Conservation (phyloP, 2,329 filamentous ascomycete species). For the Davidsoniella virescens region DNA sequence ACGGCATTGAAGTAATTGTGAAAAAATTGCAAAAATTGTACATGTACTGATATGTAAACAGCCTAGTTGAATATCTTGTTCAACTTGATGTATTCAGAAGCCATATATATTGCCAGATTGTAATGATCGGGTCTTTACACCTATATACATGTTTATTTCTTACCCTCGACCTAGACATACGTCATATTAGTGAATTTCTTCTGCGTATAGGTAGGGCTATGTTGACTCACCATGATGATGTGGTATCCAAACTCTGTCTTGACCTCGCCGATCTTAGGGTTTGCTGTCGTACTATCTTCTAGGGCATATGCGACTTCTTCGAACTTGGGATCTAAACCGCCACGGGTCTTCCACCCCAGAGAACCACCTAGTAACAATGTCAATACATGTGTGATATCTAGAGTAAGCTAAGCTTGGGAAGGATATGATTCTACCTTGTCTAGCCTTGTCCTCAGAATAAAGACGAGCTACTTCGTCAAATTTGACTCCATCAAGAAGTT, state of each 20-base stretch:
- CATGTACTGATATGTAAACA: too few relatives aligned
- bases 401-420: neutral
- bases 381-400: neutral
- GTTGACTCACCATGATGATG: constrained; percentile 52
- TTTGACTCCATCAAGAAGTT: constrained; percentile 48
- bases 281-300: constrained; percentile 46
- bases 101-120: too few relatives aligned
- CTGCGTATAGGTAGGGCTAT: neutral
- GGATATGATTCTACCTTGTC: constrained; percentile 31
- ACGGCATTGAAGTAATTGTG: too few relatives aligned
- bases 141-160: constrained; percentile 19
- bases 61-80: too few relatives aligned
- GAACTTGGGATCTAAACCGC: constrained; percentile 50
- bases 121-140: neutral
- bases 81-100: too few relatives aligned
- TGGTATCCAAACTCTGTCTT: constrained; percentile 68
- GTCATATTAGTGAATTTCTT: neutral
- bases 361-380: constrained; percentile 37
- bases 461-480: constrained; percentile 61
- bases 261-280: constrained; percentile 49
- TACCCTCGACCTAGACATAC: constrained; percentile 24
- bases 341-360: constrained; percentile 58
- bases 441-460: constrained; percentile 63
- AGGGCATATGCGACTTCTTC: constrained; percentile 57
- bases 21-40: too few relatives aligned